Conservation (phyloP, 208 protist genomes). For the Acanthamoeba lenticulata region DNA sequence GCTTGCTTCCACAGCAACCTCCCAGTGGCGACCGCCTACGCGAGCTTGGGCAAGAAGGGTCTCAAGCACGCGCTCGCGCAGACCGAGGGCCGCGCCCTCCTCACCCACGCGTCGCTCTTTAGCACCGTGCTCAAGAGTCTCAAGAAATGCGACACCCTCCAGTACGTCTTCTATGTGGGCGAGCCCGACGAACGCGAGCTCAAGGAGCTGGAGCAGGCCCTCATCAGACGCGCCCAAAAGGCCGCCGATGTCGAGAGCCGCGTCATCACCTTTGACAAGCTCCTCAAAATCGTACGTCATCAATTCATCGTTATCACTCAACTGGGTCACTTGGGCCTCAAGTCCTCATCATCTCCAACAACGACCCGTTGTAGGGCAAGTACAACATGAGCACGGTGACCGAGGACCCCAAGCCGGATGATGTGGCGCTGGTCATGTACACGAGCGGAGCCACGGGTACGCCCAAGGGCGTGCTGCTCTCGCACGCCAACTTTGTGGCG, state of each 20-base stretch:
- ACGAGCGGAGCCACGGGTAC: constrained; percentile 71
- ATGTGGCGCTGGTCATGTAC: constrained; percentile 69
- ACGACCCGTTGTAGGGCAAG: constrained; percentile 35
- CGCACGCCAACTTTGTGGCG: constrained; percentile 57
- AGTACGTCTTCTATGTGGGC: neutral
- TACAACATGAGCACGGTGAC: neutral
- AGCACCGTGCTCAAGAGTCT: neutral
- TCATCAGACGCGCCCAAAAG: neutral
- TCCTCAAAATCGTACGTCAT: constrained; percentile 1
- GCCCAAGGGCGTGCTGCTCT: constrained; percentile 65
- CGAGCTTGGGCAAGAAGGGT: constrained; percentile 9
- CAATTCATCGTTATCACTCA: too few relatives aligned
- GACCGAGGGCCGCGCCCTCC: neutral
- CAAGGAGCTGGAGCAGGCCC: constrained; percentile 1
- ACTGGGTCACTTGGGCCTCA: neutral
- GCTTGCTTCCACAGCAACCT: constrained; percentile 48
- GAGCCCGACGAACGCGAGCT: neutral
- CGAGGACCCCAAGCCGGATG: constrained; percentile 51
- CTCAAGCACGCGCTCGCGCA: neutral
- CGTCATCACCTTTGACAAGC: neutral
- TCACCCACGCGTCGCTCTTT: constrained; percentile 10
- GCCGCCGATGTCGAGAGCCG: neutral
- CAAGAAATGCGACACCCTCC: neutral
- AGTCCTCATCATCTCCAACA: neutral
- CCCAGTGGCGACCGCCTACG: neutral